phyloP scores from a whole-genome alignment of 2,329 filamentous ascomycete species.

The Esteya vermicola region DNA sequence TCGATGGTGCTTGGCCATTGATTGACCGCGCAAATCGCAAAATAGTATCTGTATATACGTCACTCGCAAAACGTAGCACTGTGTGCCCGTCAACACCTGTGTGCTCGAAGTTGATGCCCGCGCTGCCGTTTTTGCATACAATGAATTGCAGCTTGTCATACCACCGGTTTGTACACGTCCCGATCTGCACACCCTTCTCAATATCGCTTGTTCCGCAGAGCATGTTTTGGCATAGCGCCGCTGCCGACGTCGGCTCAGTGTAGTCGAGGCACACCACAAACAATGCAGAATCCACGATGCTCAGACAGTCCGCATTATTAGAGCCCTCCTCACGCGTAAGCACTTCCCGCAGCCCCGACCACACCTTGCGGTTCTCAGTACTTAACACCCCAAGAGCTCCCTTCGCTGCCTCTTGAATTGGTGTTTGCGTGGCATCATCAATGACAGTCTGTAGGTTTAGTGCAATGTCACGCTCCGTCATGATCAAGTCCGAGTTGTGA shows the following conservation, averaged over 20 bases:
- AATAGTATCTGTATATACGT: conserved; percentile 95
- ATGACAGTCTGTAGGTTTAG: conserved; percentile 86
- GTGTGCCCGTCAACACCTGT: conserved; percentile 97
- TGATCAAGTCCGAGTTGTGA: conserved; percentile 86
- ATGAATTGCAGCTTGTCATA: conserved; percentile 99
- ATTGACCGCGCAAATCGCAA: conserved; percentile 89
- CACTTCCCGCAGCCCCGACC: conserved; percentile 82
- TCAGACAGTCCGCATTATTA: conserved; percentile 92
- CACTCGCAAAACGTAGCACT: conserved; percentile 87
- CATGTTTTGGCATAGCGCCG: conserved; percentile 95
- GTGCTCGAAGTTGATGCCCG: conserved; percentile 98
- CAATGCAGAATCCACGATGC: conserved; percentile 85
- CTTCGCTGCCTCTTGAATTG: conserved; percentile 91
- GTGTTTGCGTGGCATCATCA: conserved; percentile 76
- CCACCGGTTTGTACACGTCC: conserved; percentile 96
- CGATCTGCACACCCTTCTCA: conserved; percentile 85
- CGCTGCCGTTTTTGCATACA: conserved; percentile 95
- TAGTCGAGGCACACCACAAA: conserved; percentile 91
- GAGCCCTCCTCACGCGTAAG: conserved; percentile 74
- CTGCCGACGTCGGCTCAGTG: conserved; percentile 65
- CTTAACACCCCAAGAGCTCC: conserved; percentile 84
- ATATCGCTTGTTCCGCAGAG: conserved; percentile 89
- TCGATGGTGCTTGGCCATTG: conserved; percentile 78
- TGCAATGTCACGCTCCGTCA: conserved; percentile 88
- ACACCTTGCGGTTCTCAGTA: conserved; percentile 91